Evolutionary conservation across 2,329 filamentous ascomycete species (phyloP).

Genomic region (Pseudopyricularia javanii): DNA sequence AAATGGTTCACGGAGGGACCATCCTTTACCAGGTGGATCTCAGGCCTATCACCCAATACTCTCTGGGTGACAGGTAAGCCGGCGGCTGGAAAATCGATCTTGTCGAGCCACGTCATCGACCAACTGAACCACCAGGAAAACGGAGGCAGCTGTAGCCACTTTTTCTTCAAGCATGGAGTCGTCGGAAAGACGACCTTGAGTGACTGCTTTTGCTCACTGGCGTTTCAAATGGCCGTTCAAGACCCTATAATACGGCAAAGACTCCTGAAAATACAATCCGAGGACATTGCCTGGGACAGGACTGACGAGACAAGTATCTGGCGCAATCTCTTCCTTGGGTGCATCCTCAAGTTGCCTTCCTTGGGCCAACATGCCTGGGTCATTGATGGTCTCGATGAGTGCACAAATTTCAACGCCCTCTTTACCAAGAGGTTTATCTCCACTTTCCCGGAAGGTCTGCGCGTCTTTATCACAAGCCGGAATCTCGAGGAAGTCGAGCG

Average conservation of each 20-base stretch:
- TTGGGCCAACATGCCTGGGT: constrained; percentile 14
- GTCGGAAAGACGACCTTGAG: not conserved
- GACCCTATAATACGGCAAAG: not conserved
- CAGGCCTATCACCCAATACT: not conserved
- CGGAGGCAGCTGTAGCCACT: not conserved
- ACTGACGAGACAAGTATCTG: not conserved
- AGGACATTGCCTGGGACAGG: not conserved
- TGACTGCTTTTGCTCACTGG: not conserved
- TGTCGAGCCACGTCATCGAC: not conserved
- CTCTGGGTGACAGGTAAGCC: not conserved
- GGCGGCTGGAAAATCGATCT: not conserved
- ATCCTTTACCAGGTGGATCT: not conserved
- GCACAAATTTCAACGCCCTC: constrained; percentile 9
- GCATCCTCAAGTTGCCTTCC: constrained; percentile 11
- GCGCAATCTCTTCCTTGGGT: not conserved
- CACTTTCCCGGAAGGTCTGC: constrained; percentile 9
- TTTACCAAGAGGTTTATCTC: constrained; percentile 7
- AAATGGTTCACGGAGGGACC: not conserved
- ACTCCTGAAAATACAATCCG: not conserved
- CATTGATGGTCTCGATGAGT: constrained; percentile 18
- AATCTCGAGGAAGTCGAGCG: constrained; percentile 12
- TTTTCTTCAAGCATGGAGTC: not conserved
- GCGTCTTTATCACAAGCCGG: constrained; percentile 17
- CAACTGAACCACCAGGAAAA: too few species aligned
- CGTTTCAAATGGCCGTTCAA: not conserved